Conservation (phyloP, 331 rosid genomes). For the Malus hybrid region DNA sequence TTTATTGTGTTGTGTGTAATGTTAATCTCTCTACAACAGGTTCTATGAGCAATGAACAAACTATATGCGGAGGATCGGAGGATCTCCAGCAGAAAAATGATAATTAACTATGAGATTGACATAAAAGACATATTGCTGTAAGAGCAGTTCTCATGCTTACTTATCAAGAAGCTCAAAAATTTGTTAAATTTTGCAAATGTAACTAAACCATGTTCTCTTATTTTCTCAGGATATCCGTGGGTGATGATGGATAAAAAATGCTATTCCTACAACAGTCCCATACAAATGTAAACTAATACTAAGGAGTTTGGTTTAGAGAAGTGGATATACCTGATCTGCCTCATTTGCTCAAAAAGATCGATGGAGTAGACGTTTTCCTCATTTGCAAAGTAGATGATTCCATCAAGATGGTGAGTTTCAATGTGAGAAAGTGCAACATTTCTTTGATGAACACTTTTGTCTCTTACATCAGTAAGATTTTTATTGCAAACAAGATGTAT, state of each 20-base stretch:
- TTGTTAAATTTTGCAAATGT: background rate
- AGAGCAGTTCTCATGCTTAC: background rate
- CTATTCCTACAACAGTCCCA: background rate
- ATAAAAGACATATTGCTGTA: background rate
- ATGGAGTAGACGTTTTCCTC: conserved; percentile 49
- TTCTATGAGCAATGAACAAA: background rate
- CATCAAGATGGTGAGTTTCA: conserved; percentile 83
- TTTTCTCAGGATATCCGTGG: background rate
- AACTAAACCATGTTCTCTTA: background rate
- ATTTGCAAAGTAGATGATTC: conserved; percentile 83
- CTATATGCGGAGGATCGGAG: background rate
- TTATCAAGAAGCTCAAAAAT: background rate
- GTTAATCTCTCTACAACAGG: background rate
- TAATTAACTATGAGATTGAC: background rate
- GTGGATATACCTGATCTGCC: conserved; percentile 67
- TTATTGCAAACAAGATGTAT: conserved; percentile 71
- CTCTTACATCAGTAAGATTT: conserved; percentile 46
- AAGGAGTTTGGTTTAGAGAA: conserved; percentile 1
- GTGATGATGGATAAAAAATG: background rate
- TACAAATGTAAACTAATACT: background rate
- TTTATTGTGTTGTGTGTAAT: background rate
- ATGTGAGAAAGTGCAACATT: conserved; percentile 70
- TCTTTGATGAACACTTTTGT: conserved; percentile 54
- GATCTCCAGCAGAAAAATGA: background rate
- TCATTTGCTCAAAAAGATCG: conserved; percentile 67